Conservation (phyloP, 345 rosid species). For the Gossypium bickii region DNA sequence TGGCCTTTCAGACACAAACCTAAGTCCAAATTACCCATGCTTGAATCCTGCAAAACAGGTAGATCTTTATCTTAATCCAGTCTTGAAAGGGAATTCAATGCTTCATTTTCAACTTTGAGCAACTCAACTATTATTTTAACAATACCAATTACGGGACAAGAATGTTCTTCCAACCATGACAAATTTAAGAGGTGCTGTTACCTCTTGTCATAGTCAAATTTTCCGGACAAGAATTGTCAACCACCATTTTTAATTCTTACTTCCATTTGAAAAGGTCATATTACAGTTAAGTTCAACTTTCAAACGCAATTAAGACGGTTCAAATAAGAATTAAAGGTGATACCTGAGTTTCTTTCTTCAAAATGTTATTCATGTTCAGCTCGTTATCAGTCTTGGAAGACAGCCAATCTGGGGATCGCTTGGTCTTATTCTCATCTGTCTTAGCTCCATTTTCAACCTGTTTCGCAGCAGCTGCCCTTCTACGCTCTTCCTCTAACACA, state of each 20-base stretch:
- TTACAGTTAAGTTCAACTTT: neutral
- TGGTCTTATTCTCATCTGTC: slow-evolving; percentile 33
- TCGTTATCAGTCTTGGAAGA: slow-evolving; percentile 32
- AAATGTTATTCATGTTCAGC: slow-evolving; percentile 22
- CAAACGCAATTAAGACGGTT: neutral
- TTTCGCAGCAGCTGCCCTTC: slow-evolving; percentile 27
- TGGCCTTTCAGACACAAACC: slow-evolving; percentile 54
- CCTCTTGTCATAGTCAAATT: neutral
- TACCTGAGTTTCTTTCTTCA: slow-evolving; percentile 41
- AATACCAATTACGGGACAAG: neutral
- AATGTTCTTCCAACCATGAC: neutral
- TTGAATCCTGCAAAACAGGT: slow-evolving; percentile 42
- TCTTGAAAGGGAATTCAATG: neutral
- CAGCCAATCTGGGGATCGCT: slow-evolving; percentile 25
- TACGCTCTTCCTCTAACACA: slow-evolving; percentile 48
- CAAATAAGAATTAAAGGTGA: neutral
- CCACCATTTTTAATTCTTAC: neutral
- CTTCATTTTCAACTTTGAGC: neutral
- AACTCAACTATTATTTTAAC: neutral
- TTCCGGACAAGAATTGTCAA: neutral
- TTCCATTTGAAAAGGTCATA: neutral
- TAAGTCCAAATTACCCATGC: slow-evolving; percentile 42
- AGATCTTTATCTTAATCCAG: neutral
- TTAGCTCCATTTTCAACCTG: slow-evolving; percentile 43
- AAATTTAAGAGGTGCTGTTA: too few relatives aligned